A percentile compares a stretch with the other conserved stretches of the same genome.
Evolutionary conservation across 139 green algal genomes (phyloP).

Genomic region (Pseudopediastrum boryanum): DNA sequence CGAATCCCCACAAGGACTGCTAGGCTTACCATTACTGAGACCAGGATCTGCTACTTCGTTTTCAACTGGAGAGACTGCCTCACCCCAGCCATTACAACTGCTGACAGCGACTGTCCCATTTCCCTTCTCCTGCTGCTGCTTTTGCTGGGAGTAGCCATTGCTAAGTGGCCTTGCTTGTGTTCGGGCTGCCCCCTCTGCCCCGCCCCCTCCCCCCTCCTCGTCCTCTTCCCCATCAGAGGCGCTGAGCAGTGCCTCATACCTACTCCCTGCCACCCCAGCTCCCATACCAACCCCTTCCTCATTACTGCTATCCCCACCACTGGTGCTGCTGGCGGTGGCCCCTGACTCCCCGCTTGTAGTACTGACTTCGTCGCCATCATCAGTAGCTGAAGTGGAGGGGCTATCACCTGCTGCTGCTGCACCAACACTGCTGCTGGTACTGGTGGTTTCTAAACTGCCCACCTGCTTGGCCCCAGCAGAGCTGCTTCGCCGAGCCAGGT

Average conservation of each 20-base stretch:
- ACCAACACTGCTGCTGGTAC: slow-evolving; percentile 3
- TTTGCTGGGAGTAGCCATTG: background rate
- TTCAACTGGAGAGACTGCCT: no score
- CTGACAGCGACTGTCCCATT: no score
- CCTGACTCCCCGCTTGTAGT: background rate
- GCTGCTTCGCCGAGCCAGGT: slow-evolving; percentile 13
- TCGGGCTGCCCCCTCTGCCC: background rate
- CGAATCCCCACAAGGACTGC: background rate
- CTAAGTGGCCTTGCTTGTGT: background rate
- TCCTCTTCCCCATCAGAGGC: background rate
- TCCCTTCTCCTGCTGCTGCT: slow-evolving; percentile 28
- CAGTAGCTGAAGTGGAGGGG: background rate
- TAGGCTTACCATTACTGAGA: no score
- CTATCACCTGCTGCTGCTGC: slow-evolving; percentile 3
- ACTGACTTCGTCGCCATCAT: slow-evolving; percentile 8
- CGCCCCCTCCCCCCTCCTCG: background rate
- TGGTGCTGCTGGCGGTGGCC: background rate
- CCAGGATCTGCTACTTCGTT: no score
- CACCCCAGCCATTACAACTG: no score
- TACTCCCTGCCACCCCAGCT: slow-evolving; percentile 11
- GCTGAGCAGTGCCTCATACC: slow-evolving; percentile 3
- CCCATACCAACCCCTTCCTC: background rate
- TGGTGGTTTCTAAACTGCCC: slow-evolving; percentile 2
- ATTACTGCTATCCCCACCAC: background rate
- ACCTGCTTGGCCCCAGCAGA: background rate